A percentile compares a stretch with the other conserved stretches of the same genome.
phyloP scores from a whole-genome alignment of 2,329 filamentous ascomycete genomes.

The Aspergillus calidoustus region DNA sequence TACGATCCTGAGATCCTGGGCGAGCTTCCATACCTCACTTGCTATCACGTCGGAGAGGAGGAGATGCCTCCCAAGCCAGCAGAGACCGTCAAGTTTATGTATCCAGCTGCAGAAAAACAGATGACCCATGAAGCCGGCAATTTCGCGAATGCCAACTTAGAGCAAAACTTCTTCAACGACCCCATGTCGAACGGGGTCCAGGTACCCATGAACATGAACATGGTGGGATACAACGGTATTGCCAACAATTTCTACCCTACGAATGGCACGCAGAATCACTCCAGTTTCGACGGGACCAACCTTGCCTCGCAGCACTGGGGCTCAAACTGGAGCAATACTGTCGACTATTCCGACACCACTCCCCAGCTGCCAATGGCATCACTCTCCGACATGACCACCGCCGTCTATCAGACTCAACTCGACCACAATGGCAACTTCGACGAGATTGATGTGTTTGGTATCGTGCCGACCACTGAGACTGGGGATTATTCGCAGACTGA shows the following conservation, averaged over 20 bases:
- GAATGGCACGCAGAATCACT: neutral
- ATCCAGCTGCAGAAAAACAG: neutral
- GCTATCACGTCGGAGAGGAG: slow-evolving; percentile 40
- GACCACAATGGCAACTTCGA: neutral
- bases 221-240: neutral
- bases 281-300: neutral
- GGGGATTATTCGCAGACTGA: neutral
- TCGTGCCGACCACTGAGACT: neutral
- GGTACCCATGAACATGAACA: neutral
- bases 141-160: neutral
- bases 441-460: slow-evolving; percentile 2
- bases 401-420: neutral
- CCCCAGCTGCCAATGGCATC: neutral
- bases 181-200: neutral
- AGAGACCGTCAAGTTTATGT: neutral
- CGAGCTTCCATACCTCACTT: slow-evolving; percentile 50
- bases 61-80: slow-evolving; percentile 18
- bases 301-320: neutral
- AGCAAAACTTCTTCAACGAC: neutral
- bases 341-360: neutral
- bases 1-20: slow-evolving; percentile 38
- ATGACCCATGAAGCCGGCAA: neutral
- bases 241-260: neutral
- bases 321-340: neutral
- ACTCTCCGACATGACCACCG: neutral